Conservation (phyloP, 1,284 basidiomycete species). For the Vanrija pseudolonga region DNA sequence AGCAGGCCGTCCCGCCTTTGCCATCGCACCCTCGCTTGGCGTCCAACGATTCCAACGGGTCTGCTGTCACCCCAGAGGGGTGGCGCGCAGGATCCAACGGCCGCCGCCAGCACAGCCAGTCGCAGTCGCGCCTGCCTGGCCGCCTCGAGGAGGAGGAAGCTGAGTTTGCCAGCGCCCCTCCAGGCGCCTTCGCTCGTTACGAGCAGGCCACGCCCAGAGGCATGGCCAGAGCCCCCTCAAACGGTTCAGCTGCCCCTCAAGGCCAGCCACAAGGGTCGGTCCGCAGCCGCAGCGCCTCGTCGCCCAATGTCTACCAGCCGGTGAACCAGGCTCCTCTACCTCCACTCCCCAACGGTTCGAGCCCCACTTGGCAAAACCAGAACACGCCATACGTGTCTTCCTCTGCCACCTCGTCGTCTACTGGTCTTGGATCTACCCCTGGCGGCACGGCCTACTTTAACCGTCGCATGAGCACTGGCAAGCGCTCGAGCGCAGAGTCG, state of each 20-base stretch:
- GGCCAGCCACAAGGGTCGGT: conserved; percentile 14
- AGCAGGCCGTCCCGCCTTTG: conserved; percentile 58
- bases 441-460: conserved; percentile 42
- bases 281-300: conserved; percentile 50
- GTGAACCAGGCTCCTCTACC: conserved; percentile 22
- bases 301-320: conserved; percentile 51
- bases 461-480: conserved; percentile 31
- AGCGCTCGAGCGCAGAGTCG: conserved; percentile 38
- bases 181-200: conserved; percentile 18
- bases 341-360: conserved; percentile 14
- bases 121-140: neutral
- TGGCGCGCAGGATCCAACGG: conserved; percentile 8
- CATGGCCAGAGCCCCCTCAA: conserved; percentile 34
- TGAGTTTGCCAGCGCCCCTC: conserved; percentile 1
- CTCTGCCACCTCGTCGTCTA: conserved; percentile 27
- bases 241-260: conserved; percentile 10
- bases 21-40: conserved; percentile 36
- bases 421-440: conserved; percentile 17
- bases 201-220: conserved; percentile 26
- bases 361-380: conserved; percentile 10
- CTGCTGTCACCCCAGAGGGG: conserved; percentile 33
- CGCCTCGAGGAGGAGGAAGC: conserved; percentile 7
- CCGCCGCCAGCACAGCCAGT: conserved; percentile 4
- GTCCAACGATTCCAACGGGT: conserved; percentile 24
- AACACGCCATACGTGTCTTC: conserved; percentile 11